Evolutionary conservation across 306 rosid species (phyloP).

Genomic region (Carpinus viminea): DNA sequence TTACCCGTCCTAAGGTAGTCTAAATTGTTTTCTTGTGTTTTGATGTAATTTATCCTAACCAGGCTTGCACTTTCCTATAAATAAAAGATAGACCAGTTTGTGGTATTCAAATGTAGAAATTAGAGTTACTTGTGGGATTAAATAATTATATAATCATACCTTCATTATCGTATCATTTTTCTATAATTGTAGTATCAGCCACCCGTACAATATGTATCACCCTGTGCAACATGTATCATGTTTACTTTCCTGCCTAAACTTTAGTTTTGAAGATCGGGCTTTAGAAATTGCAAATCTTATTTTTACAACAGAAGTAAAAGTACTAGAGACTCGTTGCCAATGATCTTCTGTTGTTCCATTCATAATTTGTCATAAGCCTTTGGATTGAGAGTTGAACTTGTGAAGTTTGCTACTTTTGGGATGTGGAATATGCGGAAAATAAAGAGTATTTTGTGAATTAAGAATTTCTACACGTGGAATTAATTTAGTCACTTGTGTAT

Average conservation of each 20-base stretch:
- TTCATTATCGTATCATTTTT: too few relatives aligned
- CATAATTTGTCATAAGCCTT: background rate
- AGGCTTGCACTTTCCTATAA: background rate
- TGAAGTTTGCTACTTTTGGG: background rate
- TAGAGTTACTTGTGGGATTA: background rate
- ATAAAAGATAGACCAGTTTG: background rate
- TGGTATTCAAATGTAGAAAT: background rate
- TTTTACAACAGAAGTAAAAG: too few relatives aligned
- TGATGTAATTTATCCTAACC: background rate
- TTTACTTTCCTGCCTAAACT: too few relatives aligned
- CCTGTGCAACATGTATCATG: too few relatives aligned
- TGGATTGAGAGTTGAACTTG: background rate
- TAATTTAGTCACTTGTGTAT: background rate
- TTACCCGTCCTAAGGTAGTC: slow-evolving; percentile 91
- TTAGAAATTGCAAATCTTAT: too few relatives aligned
- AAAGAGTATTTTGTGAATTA: background rate
- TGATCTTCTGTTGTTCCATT: too few relatives aligned
- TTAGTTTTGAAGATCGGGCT: too few relatives aligned
- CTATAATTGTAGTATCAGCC: too few relatives aligned
- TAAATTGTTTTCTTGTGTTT: slow-evolving; percentile 16
- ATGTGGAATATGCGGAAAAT: background rate
- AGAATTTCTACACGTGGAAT: background rate
- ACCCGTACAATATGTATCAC: too few relatives aligned
- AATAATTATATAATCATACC: too few relatives aligned
- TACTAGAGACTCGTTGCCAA: too few relatives aligned